Evolutionary conservation across 2,329 filamentous ascomycete genomes (phyloP).

Genomic region (Fusarium illudens): DNA sequence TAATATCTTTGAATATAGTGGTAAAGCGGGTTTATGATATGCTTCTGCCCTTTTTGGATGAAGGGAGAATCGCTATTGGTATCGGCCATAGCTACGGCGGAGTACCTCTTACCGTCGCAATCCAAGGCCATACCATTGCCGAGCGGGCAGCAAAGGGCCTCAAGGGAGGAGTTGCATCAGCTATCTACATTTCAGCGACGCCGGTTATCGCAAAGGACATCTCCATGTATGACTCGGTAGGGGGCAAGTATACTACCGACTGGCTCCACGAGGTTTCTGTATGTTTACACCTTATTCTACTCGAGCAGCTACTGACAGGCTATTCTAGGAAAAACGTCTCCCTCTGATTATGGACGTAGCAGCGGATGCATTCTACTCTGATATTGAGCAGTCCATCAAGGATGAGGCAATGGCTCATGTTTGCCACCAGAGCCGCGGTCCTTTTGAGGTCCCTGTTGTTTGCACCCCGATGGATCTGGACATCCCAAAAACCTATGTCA

Average conservation of each 20-base stretch:
- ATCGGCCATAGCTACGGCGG: conserved; percentile 32
- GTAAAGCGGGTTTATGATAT: conserved; percentile 6
- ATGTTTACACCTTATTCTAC: not conserved
- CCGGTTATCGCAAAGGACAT: conserved; percentile 17
- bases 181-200: conserved; percentile 10
- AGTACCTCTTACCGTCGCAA: conserved; percentile 9
- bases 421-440: conserved; percentile 17
- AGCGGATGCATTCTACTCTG: conserved; percentile 17
- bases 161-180: conserved; percentile 11
- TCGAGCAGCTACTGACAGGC: accelerated
- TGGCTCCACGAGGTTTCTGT: conserved; percentile 22
- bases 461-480: conserved; percentile 6
- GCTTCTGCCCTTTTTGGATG: not conserved
- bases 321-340: conserved; percentile 1
- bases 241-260: not conserved
- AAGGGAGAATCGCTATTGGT: conserved; percentile 2
- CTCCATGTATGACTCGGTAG: conserved; percentile 21
- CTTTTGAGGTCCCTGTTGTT: conserved; percentile 8
- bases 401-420: conserved; percentile 5
- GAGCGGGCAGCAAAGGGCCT: conserved; percentile 4
- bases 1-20: too few species aligned
- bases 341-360: conserved; percentile 1
- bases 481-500: conserved; percentile 5
- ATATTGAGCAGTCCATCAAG: conserved; percentile 8
- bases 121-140: not conserved